Evolutionary conservation across 768 basidiomycete genomes (phyloP).

Genomic region (Boletus pseudo-olivaceus): DNA sequence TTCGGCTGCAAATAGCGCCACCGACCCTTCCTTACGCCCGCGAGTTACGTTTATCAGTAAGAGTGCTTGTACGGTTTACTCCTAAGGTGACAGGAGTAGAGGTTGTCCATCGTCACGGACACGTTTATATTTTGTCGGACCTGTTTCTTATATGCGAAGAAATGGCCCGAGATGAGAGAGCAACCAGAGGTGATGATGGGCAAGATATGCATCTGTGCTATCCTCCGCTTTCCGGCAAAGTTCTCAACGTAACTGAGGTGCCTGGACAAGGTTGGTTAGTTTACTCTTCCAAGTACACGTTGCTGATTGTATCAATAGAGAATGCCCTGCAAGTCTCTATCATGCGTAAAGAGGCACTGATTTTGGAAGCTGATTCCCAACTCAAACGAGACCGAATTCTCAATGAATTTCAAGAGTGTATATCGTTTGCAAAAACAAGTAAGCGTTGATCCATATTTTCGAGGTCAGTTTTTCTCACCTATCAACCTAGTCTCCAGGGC

Average conservation of each 20-base stretch:
- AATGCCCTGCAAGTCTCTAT: slow-evolving; percentile 73
- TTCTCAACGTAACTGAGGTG: slow-evolving; percentile 67
- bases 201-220: slow-evolving; percentile 91
- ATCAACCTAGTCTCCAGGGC: slow-evolving; percentile 48
- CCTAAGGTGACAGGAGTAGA: slow-evolving; percentile 73
- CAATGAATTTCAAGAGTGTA: slow-evolving; percentile 75
- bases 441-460: slow-evolving; percentile 27
- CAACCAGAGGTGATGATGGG: slow-evolving; percentile 46
- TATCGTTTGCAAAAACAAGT: slow-evolving; percentile 76
- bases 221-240: slow-evolving; percentile 94
- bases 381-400: slow-evolving; percentile 61
- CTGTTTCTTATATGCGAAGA: slow-evolving; percentile 88
- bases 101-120: slow-evolving; percentile 72
- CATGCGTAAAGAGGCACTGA: slow-evolving; percentile 83
- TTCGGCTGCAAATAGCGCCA: slow-evolving; percentile 86
- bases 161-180: slow-evolving; percentile 65
- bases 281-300: not conserved
- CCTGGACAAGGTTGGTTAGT: slow-evolving; percentile 52
- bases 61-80: slow-evolving; percentile 72
- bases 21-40: slow-evolving; percentile 75
- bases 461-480: slow-evolving; percentile 3
- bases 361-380: slow-evolving; percentile 57
- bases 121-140: slow-evolving; percentile 88
- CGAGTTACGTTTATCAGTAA: slow-evolving; percentile 66
- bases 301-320: slow-evolving; percentile 42